Conservation (phyloP, 306 rosid species). For the Vigna nakashimae region DNA sequence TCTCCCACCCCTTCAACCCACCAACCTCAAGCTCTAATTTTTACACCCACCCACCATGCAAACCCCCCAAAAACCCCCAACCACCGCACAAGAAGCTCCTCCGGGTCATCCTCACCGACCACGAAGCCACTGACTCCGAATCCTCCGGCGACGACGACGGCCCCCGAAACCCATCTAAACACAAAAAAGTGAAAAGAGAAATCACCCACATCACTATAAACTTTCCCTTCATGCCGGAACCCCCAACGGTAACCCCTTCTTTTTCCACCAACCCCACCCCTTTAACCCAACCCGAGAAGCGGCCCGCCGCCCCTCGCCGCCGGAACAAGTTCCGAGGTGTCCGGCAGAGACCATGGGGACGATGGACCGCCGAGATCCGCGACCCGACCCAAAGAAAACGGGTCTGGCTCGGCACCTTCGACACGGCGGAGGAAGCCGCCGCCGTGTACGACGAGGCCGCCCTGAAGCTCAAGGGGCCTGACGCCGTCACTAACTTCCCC, state of each 20-base stretch:
- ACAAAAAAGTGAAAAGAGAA: slow-evolving; percentile 47
- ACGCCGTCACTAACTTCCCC: slow-evolving; percentile 82
- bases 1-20: slow-evolving; percentile 24
- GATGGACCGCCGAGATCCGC: slow-evolving; percentile 95
- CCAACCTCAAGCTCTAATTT: slow-evolving; percentile 37
- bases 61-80: slow-evolving; percentile 23
- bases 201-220: slow-evolving; percentile 55
- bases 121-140: slow-evolving; percentile 82
- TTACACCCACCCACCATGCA: slow-evolving; percentile 42
- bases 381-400: slow-evolving; percentile 76
- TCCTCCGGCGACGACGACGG: slow-evolving; percentile 63
- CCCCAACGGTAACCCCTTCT: background rate
- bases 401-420: slow-evolving; percentile 87
- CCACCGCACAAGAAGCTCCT: slow-evolving; percentile 50
- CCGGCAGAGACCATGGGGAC: slow-evolving; percentile 90
- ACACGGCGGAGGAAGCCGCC: slow-evolving; percentile 95
- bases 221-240: background rate
- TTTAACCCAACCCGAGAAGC: slow-evolving; percentile 35
- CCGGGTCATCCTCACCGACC: slow-evolving; percentile 82
- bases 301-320: slow-evolving; percentile 19
- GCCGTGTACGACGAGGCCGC: slow-evolving; percentile 80
- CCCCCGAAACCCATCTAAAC: background rate
- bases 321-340: slow-evolving; percentile 71
- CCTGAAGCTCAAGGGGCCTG: slow-evolving; percentile 64
- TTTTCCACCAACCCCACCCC: slow-evolving; percentile 15